Base-by-base conservation (phyloP, 371 early-diverging fungal species). In the Mucor irregularis region DNA sequence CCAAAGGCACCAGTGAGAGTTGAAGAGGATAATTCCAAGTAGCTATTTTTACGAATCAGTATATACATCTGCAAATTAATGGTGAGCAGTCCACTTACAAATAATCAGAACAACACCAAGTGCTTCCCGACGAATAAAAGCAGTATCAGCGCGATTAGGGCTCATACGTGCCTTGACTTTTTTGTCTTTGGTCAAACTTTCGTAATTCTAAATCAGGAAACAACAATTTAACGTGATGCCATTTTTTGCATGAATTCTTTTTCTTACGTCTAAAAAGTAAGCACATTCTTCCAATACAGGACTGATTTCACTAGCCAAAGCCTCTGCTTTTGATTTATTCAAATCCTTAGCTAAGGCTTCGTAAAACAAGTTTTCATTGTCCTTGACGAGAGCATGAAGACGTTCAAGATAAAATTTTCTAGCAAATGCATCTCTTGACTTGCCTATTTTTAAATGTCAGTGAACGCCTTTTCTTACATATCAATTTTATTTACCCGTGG, bases 291-390 rank as follows among this genome's bases (percentile, higher is more conserved):
- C 82, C 54, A 80, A 61, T 34, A 76, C 65, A 17, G 78, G 78
- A 6, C 80, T 82, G 47, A 88, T 69, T 51, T 92, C 94, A 55
- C 81, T 90, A 28, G 70, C 65, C 7, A 81, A 46, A 17, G 81
- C 61, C 43, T 82, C 73, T 29, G 76, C 62, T 61, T 85, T 85
- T 54, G 78, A 72, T 61, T 86, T 83, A 61, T 63, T 72, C 74
- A 90, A 62, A 69, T 94, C 95, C 52, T 78, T 69, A 61, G 66
- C 54, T 29, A 90, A 51, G 24, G 91, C 91, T 0, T 81, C 82
- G 30, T 58, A 53, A 43, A 93, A 43, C 10, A 53, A 60, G 6
- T 79, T 79, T 61, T 85, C 76, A 68, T 93, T 86, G 21, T 92
- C 87, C 29, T 78, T 75, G 31, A 92, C 33, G 31, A 92, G 64